Evolutionary conservation across 1,284 basidiomycete species (phyloP), one percentile per base, ranked within the genome.

Genomic region (Amylostereum areolatum): DNA sequence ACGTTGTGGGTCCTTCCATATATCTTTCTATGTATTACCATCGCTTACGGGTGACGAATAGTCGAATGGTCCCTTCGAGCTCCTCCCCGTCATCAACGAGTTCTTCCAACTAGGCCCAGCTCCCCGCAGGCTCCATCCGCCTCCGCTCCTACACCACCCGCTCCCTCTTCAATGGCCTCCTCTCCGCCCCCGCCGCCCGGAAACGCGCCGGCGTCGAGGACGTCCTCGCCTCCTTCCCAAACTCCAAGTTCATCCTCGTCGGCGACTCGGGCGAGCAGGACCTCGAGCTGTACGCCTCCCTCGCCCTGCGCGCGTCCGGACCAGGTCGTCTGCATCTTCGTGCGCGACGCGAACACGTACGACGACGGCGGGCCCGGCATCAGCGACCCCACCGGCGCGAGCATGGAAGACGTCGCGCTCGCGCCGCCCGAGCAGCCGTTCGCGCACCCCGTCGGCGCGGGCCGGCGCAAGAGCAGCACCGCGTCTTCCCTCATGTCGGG

Each of bases 241-340:
- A 81, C 40, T 80, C 85, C 2, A 74, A 70, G 24, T 96, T 97
- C 66, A 69, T 97, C 59, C 78, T 95, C 43, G 74, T 96, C 31
- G 92, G 92, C 6, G 93, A 96, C 64, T 81, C 83, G 0, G 92
- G 90, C 33, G 92, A 95, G 62, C 91, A 93, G 59, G 92, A 95
- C 65, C 69, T 95, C 36, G 90, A 94, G 63, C 71, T 95, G 3
- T 95, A 94, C 62, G 71, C 84, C 6, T 69, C 77, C 51, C 62
- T 93, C 24, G 89, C 91, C 0, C 65, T n/a, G 68, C 24, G 83
- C 89, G 51, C 74, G 81, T 12, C 85, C 88, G 0, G 55, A 66
- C 7, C 84, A 86, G 59, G 73, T 91, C 35, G 65, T 83, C 3
- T 89, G 74, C 2, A 78, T 95, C 37, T 89, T 89, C 66, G 81